These are phyloP conservation scores for Epichloe sylvatica DNA, from an alignment of 2,329 filamentous ascomycete species.

Conservation along the genomic window DNA sequence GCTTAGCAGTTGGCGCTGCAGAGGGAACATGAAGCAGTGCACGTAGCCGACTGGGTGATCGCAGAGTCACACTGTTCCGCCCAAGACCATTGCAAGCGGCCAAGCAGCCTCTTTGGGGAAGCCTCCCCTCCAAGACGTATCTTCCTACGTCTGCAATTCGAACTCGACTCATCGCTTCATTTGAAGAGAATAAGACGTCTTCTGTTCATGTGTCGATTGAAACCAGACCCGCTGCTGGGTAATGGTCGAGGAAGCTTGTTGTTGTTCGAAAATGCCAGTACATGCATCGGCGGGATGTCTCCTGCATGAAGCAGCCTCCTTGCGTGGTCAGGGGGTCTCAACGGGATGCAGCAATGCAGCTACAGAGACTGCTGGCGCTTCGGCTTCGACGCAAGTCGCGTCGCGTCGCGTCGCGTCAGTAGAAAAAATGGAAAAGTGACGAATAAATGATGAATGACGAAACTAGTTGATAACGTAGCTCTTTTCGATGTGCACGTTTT, in stretches of 20 bases:
- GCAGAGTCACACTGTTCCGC: background rate
- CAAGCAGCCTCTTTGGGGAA: slow-evolving; percentile 4
- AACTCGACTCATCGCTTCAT: slow-evolving; percentile 1
- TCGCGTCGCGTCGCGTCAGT: background rate
- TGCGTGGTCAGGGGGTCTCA: background rate
- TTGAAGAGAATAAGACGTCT: background rate
- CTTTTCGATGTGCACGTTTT: background rate
- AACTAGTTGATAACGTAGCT: background rate
- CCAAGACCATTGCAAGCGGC: background rate
- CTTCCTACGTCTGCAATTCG: slow-evolving; percentile 1
- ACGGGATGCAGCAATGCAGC: background rate
- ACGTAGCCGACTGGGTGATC: background rate
- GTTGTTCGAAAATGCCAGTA: background rate
- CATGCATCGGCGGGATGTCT: background rate
- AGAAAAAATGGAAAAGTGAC: background rate
- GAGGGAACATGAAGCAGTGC: background rate
- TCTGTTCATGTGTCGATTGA: background rate
- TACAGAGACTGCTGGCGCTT: background rate
- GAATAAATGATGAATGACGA: background rate
- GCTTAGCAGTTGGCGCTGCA: slow-evolving; percentile 9
- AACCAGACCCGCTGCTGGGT: background rate
- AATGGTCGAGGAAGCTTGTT: background rate
- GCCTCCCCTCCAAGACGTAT: slow-evolving; percentile 4
- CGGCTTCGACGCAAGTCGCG: background rate
- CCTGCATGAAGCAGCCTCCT: background rate